These are phyloP conservation scores for Calonectria multiphialidica DNA, from an alignment of 2,329 filamentous ascomycete genomes.

Conservation along the genomic window DNA sequence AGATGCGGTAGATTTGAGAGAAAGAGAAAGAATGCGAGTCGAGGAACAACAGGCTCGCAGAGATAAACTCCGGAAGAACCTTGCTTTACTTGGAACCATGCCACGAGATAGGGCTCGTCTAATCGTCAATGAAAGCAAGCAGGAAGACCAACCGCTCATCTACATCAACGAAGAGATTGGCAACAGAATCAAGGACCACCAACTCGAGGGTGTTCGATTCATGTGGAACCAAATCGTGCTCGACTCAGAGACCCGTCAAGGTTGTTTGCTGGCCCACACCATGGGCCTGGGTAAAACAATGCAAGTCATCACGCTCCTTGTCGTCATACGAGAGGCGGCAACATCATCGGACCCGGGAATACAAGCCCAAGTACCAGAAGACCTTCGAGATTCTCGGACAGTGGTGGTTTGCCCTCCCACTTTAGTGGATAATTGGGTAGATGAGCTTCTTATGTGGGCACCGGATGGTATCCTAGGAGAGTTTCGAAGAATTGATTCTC, in stretches of 20 bases:
- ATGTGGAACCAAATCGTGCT: conserved; percentile 88
- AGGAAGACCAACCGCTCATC: conserved; percentile 70
- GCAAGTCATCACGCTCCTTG: conserved; percentile 88
- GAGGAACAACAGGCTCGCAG: conserved; percentile 67
- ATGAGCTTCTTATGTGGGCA: conserved; percentile 81
- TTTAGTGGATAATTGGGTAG: conserved; percentile 84
- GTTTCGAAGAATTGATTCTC: conserved; percentile 66
- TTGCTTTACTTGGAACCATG: conserved; percentile 57
- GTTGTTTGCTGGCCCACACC: conserved; percentile 86
- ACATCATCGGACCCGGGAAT: conserved; percentile 69
- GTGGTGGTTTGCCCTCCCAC: conserved; percentile 82
- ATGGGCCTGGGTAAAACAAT: conserved; percentile 96
- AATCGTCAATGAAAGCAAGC: conserved; percentile 76
- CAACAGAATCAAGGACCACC: conserved; percentile 79
- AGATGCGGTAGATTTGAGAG: conserved; percentile 63
- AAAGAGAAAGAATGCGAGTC: conserved; percentile 65
- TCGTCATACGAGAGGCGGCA: conserved; percentile 77
- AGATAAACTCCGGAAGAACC: conserved; percentile 58
- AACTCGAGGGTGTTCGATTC: conserved; percentile 85
- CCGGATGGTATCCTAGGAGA: conserved; percentile 66
- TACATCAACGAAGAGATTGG: conserved; percentile 76
- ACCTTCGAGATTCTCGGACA: conserved; percentile 72
- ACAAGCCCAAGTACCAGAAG: conserved; percentile 74
- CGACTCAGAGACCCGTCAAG: conserved; percentile 70
- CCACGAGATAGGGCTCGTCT: conserved; percentile 62